Evolutionary conservation across 1,284 basidiomycete genomes (phyloP).

Genomic region (Puccinia polysora): DNA sequence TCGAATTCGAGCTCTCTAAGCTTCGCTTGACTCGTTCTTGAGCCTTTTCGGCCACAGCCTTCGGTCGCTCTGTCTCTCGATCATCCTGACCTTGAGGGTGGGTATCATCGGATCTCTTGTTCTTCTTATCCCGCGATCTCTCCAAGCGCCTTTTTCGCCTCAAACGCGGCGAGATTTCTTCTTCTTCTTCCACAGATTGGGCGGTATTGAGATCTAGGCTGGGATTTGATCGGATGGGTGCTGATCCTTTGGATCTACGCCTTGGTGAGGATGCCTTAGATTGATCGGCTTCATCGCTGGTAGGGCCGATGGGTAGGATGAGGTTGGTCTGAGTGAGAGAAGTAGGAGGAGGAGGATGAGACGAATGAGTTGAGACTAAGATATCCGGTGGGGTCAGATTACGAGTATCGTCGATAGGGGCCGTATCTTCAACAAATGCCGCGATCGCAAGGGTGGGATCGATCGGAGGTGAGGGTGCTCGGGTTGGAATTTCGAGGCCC

Average conservation of each 20-base stretch:
- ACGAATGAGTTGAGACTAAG: not conserved
- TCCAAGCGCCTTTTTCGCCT: slow-evolving; percentile 26
- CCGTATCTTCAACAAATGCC: not conserved
- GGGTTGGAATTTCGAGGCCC: not conserved
- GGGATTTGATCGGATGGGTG: not conserved
- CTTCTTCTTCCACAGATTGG: not conserved
- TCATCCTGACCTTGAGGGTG: not conserved
- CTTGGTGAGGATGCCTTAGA: not conserved
- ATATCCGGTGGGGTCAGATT: not conserved
- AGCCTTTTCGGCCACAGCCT: too few relatives aligned
- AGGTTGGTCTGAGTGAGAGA: not conserved
- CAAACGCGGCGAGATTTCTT: slow-evolving; percentile 20
- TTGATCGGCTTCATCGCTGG: not conserved
- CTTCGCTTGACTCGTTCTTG: too few relatives aligned
- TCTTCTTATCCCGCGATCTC: slow-evolving; percentile 8
- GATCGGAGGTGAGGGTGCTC: slow-evolving; percentile 4
- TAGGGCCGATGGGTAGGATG: not conserved
- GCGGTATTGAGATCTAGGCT: not conserved
- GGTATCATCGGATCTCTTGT: not conserved
- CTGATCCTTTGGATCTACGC: not conserved
- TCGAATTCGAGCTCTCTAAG: too few relatives aligned
- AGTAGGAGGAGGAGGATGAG: not conserved
- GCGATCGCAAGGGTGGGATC: slow-evolving; percentile 8
- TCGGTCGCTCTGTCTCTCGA: too few relatives aligned
- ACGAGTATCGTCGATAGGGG: not conserved